Evolutionary conservation across 1,139 yeast species (phyloP), one percentile per base, ranked within the genome.

Genomic region (Hanseniaspora sp.): DNA sequence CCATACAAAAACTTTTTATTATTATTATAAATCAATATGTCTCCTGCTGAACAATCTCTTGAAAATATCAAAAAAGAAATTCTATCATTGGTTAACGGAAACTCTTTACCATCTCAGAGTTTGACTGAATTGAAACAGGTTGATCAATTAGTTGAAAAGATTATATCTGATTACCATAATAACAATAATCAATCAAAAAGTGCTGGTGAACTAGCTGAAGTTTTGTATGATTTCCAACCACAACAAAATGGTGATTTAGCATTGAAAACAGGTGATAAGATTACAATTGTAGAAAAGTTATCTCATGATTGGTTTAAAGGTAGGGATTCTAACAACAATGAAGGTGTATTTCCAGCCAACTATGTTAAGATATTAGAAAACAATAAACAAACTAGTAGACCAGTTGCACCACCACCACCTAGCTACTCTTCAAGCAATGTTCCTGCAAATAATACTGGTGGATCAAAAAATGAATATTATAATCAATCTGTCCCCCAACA

Each of bases 261-360:
- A 7, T 73, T 92, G 48, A 65, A 62, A 48, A 75, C 72, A 51
- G 96, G 94, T 51, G 92, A 83, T 59, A 79, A 76, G 63, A 68
- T 92, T 54, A 77, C 77, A 41, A 77, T 92, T 7, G 58, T 78
- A 6, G 95, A 88, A 64, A 86, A 80, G 65, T 74, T 84, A 57
- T 86, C 94, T 23, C 76, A 77, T 42, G 94, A 88, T 66, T 90
- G 98, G 97, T 88, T 94, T 87, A 83, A 79, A 66, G 97, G 98
- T 45, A 72, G 73, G 29, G 48, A 44, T 11, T 70, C 73, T 56
- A 75, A 78, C 44, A 78, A 79, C 46, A 67, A 69, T 30, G 76
- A 77, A 8, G 98, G 98, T 30, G 82, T 90, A 62, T 90, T 92
- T 72, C 98, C 98, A 7, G 73, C 94, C 1, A 87, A 87, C 67